These are phyloP conservation scores for Babesia caballi DNA, from an alignment of 169 alveolate genomes.

Conservation along the genomic window DNA sequence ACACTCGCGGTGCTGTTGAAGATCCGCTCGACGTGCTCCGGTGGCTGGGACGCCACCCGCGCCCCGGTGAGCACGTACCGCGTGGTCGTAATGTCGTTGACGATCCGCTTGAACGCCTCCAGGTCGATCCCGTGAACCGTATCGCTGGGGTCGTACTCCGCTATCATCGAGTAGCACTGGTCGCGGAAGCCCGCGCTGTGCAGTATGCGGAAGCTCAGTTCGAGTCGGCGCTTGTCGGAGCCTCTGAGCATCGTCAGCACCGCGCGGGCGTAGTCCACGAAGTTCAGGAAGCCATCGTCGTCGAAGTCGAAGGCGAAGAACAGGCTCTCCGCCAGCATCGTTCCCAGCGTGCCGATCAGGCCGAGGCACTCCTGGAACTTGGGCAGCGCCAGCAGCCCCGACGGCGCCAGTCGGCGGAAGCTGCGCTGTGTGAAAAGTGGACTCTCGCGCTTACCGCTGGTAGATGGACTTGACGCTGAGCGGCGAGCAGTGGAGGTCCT, in stretches of 20 bases:
- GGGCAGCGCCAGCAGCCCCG: constrained; percentile 34
- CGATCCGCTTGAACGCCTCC: constrained; percentile 36
- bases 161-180: neutral
- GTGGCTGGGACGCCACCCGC: neutral
- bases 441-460: neutral
- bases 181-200: constrained; percentile 13
- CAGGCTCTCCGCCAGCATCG: constrained; percentile 57
- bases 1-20: constrained; percentile 24
- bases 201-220: constrained; percentile 71
- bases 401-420: constrained; percentile 51
- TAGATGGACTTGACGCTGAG: neutral
- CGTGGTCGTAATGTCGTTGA: constrained; percentile 38
- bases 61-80: constrained; percentile 16
- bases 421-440: constrained; percentile 6
- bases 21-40: constrained; percentile 16
- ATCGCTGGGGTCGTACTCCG: neutral
- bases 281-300: constrained; percentile 72
- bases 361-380: constrained; percentile 58
- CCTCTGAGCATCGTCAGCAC: constrained; percentile 78
- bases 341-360: constrained; percentile 53
- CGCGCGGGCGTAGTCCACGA: constrained; percentile 75
- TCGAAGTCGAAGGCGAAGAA: constrained; percentile 78
- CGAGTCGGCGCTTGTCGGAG: constrained; percentile 67
- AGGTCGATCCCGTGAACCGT: constrained; percentile 7
- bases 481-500: constrained; percentile 1